Evolutionary conservation across 805 yeast species (phyloP), one percentile per base, ranked within the genome.

Genomic region (Pichia cephalocereana): DNA sequence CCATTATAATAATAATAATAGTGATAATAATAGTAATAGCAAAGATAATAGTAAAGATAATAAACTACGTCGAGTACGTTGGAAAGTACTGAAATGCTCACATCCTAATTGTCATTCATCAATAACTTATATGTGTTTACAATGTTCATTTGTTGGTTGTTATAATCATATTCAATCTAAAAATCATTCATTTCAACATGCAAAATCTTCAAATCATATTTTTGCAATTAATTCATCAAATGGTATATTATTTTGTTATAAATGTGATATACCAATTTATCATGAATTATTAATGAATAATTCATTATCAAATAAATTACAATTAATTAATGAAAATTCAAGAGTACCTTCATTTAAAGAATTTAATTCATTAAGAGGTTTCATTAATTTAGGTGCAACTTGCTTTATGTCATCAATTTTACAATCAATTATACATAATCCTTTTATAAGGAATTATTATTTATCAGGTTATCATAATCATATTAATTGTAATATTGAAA

Each of bases 351-450:
- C 70, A 19, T 66, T 60, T 56, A 75, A 74, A 46, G 83, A 90
- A 1, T 71, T 79, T 7, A 75, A 81, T n/a, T 98, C 97, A 0
- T 69, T 93, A 19, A 76, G 85, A 46, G 99, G 99, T 4, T 78
- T 93, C 56, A 82, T 88, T 45, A 91, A 91, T 63, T 80, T 91
- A 82, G 99, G 99, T 0, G 86, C 99, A 0, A 93, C 99, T 0
- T 93, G 99, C 69, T 93, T 88, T 68, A 91, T 93, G 87, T 86
- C 96, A 56, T 84, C 91, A 37, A 80, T 90, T n/a, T 66, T 93
- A 39, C 99, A 93, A 68, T 79, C 95, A 0, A 67, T 91, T 45
- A 70, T 93, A 40, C 99, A 93, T 64, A 93, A 93, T 60, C 98
- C 99, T 8, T 72, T 87, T 49, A 76, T 93, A 40, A 76, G 91